Conservation (phyloP, 495 filamentous ascomycete genomes). For the Echria macrotheca region DNA sequence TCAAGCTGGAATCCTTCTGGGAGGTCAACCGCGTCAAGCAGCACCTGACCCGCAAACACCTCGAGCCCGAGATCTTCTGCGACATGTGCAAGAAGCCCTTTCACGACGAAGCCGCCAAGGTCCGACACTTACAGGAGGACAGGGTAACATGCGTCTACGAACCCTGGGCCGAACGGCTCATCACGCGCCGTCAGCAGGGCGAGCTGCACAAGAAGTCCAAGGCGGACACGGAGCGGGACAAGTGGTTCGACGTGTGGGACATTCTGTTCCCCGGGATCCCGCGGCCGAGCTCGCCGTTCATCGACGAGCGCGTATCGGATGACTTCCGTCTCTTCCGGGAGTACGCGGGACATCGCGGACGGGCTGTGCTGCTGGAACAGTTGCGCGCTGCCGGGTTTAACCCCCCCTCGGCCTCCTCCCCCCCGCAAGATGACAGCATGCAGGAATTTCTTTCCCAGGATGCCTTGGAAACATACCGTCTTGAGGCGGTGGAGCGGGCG, state of each 20-base stretch:
- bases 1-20: background rate
- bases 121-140: background rate
- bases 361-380: background rate
- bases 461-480: conserved; percentile 66
- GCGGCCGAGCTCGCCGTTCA: conserved; percentile 1
- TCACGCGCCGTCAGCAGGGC: conserved; percentile 2
- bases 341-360: conserved; percentile 1
- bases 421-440: background rate
- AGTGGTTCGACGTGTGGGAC: conserved; percentile 6
- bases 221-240: background rate
- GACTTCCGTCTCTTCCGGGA: conserved; percentile 3
- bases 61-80: conserved; percentile 1
- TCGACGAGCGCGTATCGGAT: background rate
- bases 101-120: background rate
- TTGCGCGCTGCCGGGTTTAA: background rate
- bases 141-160: background rate
- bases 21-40: conserved; percentile 7
- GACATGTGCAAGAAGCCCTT: conserved; percentile 3
- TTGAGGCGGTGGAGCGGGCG: conserved; percentile 26
- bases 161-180: background rate
- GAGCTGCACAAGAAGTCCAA: conserved; percentile 9
- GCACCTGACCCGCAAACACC: conserved; percentile 6
- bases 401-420: no score
- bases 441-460: conserved; percentile 12
- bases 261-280: conserved; percentile 1